Evolutionary conservation across 129 eudicot species (phyloP).

Genomic region (Pseudognaphalium luteoalbum): DNA sequence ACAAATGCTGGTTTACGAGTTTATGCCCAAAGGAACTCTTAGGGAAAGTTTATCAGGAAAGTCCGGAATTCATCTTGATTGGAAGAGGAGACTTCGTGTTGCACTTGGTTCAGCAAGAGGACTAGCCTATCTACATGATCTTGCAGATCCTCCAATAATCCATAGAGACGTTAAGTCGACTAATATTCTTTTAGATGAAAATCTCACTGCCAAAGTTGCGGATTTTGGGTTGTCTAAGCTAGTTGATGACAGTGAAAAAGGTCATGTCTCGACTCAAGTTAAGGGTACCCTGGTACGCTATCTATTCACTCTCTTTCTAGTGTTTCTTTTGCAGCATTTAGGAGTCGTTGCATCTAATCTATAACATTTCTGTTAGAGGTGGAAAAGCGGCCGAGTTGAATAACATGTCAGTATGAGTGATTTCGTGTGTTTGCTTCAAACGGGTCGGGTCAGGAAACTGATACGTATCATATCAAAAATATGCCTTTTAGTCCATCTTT

Average conservation of each 20-base stretch:
- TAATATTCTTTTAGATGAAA: conserved; percentile 83
- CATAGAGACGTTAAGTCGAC: conserved; percentile 93
- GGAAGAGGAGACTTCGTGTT: conserved; percentile 81
- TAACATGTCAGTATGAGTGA: not conserved
- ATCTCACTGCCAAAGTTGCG: conserved; percentile 91
- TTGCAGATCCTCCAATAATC: conserved; percentile 94
- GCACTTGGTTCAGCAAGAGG: conserved; percentile 96
- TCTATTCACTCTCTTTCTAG: conserved; percentile 1
- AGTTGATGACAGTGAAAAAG: conserved; percentile 66
- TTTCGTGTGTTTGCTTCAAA: not conserved
- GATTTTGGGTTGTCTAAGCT: conserved; percentile 96
- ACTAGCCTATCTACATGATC: conserved; percentile 88
- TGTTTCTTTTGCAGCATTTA: not conserved
- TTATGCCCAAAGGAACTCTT: conserved; percentile 86
- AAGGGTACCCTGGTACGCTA: conserved; percentile 89
- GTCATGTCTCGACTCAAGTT: conserved; percentile 97
- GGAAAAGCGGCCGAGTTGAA: not conserved
- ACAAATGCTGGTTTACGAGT: conserved; percentile 94
- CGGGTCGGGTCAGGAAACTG: not conserved
- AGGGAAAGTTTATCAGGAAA: conserved; percentile 83
- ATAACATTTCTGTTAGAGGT: not conserved
- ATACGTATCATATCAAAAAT: too few relatives aligned
- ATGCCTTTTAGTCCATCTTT: too few relatives aligned
- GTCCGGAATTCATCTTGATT: conserved; percentile 72
- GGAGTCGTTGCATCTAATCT: not conserved